phyloP scores from a whole-genome alignment of 768 basidiomycete species.

The Lactifluus hygrophoroides region DNA sequence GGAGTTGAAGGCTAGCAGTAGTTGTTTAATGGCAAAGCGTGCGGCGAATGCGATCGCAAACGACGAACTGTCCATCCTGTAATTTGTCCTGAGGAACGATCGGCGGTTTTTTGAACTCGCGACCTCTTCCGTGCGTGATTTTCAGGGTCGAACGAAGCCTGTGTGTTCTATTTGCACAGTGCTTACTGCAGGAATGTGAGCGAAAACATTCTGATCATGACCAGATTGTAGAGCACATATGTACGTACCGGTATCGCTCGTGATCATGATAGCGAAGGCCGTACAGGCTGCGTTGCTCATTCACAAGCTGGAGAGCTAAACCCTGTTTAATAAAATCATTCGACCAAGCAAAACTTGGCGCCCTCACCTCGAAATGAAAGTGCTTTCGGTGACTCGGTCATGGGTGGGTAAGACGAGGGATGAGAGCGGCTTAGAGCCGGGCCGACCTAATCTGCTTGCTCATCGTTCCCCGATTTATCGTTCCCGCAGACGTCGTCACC shows the following conservation, averaged over 20 bases:
- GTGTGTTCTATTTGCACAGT: constrained; percentile 87
- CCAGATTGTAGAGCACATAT: background rate
- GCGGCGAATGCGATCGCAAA: background rate
- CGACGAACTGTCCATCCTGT: constrained; percentile 76
- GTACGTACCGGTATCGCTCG: constrained; percentile 65
- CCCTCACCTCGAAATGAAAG: constrained; percentile 36
- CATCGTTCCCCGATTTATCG: background rate
- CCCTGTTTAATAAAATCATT: background rate
- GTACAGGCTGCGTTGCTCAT: constrained; percentile 85
- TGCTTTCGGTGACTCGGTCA: constrained; percentile 7
- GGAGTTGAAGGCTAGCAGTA: constrained; percentile 57
- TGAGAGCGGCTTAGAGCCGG: constrained; percentile 13
- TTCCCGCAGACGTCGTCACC: background rate
- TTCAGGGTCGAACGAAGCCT: constrained; percentile 77
- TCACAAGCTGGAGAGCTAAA: constrained; percentile 74
- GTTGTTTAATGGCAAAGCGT: constrained; percentile 12
- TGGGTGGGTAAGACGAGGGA: constrained; percentile 10
- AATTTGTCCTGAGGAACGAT: constrained; percentile 56
- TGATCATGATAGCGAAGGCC: constrained; percentile 89
- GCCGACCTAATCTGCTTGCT: background rate
- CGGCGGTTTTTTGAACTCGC: constrained; percentile 81
- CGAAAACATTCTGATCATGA: background rate
- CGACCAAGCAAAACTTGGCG: background rate
- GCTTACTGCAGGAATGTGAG: constrained; percentile 50
- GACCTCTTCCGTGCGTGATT: constrained; percentile 81